phyloP scores from a whole-genome alignment of 495 filamentous ascomycete genomes.

The Penicillium verhagenii region DNA sequence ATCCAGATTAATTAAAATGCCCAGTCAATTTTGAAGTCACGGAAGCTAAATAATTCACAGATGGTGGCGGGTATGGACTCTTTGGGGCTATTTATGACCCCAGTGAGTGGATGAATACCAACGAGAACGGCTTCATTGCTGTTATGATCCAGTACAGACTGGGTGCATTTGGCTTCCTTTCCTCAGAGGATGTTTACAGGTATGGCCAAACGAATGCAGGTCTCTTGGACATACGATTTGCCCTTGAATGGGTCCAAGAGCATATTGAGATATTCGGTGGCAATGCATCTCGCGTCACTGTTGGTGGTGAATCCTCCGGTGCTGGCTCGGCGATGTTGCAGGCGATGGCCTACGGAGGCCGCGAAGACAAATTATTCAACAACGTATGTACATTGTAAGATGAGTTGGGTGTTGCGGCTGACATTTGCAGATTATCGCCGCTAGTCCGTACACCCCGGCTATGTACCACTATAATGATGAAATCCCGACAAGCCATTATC shows the following conservation, averaged over 20 bases:
- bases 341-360: constrained; percentile 50
- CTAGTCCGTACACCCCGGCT: constrained; percentile 51
- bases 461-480: constrained; percentile 51
- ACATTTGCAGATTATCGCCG: constrained; percentile 42
- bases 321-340: constrained; percentile 52
- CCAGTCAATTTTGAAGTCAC: background rate
- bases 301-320: constrained; percentile 42
- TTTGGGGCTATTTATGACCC: constrained; percentile 12
- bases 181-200: constrained; percentile 9
- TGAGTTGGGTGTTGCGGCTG: background rate
- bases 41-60: background rate
- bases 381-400: constrained; percentile 7
- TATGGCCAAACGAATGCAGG: constrained; percentile 38
- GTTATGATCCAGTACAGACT: constrained; percentile 16
- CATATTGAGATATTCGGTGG: constrained; percentile 42
- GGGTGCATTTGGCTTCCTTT: constrained; percentile 17
- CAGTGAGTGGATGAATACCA: constrained; percentile 8
- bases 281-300: constrained; percentile 36
- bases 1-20: too few species aligned
- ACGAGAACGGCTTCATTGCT: constrained; percentile 8
- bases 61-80: constrained; percentile 13
- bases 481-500: constrained; percentile 53
- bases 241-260: constrained; percentile 59
- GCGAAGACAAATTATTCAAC: constrained; percentile 17
- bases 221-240: constrained; percentile 57